These are phyloP conservation scores for Vigna hirtella DNA, from an alignment of 306 rosid species.

Conservation along the genomic window DNA sequence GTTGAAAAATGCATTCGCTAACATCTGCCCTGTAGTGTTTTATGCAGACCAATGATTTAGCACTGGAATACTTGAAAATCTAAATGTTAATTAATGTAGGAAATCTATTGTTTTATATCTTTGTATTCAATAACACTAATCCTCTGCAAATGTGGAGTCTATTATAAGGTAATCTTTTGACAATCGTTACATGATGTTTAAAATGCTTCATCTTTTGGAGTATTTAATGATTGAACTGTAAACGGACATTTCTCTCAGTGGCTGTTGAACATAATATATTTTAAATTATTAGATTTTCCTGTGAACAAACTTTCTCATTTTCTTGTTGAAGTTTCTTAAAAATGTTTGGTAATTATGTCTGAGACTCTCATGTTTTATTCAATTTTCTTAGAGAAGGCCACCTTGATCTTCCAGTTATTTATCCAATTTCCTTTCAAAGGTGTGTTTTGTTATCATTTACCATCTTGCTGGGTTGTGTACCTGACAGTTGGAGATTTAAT, in stretches of 20 bases:
- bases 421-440: conserved; percentile 14
- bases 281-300: neutral
- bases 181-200: neutral
- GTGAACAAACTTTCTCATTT: conserved; percentile 2
- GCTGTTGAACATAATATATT: neutral
- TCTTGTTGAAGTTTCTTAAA: neutral
- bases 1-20: conserved; percentile 34
- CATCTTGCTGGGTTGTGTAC: conserved; percentile 7
- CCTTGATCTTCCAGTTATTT: conserved; percentile 4
- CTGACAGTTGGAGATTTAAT: conserved; percentile 24
- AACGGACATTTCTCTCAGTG: neutral
- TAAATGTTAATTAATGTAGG: conserved; percentile 2
- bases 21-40: neutral
- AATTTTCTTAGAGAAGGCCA: neutral
- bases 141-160: neutral
- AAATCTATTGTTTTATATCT: conserved; percentile 12
- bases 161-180: conserved; percentile 7
- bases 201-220: neutral
- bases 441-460: neutral
- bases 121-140: conserved; percentile 18
- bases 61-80: neutral
- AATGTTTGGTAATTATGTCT: neutral
- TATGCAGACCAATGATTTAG: conserved; percentile 2
- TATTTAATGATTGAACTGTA: conserved; percentile 17
- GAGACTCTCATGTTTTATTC: neutral